Evolutionary conservation across 2,329 filamentous ascomycete species (phyloP).

Genomic region (Penicillium digitatum): DNA sequence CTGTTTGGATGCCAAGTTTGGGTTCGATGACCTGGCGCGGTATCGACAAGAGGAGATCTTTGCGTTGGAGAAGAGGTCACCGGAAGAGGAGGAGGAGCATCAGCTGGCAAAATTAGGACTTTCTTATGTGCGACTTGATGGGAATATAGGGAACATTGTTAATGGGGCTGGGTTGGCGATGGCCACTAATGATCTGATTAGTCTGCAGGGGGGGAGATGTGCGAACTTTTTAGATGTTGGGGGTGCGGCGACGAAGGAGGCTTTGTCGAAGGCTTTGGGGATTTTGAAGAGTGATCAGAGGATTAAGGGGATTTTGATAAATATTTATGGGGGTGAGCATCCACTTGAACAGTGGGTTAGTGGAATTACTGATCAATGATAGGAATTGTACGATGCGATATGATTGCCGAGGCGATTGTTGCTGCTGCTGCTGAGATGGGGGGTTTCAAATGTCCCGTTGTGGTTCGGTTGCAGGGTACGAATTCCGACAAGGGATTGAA

Average conservation of each 20-base stretch:
- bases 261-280: constrained; percentile 28
- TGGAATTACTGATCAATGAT: not conserved
- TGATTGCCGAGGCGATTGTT: constrained; percentile 52
- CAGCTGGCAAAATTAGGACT: constrained; percentile 37
- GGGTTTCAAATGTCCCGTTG: constrained; percentile 42
- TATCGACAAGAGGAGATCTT: constrained; percentile 45
- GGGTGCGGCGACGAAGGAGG: constrained; percentile 28
- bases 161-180: constrained; percentile 37
- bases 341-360: too few species aligned
- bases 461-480: constrained; percentile 49
- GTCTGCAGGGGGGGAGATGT: constrained; percentile 25
- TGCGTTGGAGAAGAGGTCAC: constrained; percentile 31
- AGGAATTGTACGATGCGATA: constrained; percentile 51
- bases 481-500: constrained; percentile 43
- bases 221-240: constrained; percentile 36
- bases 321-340: constrained; percentile 46
- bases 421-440: constrained; percentile 40
- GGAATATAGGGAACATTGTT: constrained; percentile 34
- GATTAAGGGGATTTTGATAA: constrained; percentile 49
- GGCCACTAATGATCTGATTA: constrained; percentile 35
- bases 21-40: constrained; percentile 49
- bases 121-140: constrained; percentile 31
- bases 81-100: constrained; percentile 31
- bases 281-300: constrained; percentile 25
- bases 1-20: constrained; percentile 42